Conservation (phyloP, 2,329 filamentous ascomycete species). For the Ustilaginoidea virens region DNA sequence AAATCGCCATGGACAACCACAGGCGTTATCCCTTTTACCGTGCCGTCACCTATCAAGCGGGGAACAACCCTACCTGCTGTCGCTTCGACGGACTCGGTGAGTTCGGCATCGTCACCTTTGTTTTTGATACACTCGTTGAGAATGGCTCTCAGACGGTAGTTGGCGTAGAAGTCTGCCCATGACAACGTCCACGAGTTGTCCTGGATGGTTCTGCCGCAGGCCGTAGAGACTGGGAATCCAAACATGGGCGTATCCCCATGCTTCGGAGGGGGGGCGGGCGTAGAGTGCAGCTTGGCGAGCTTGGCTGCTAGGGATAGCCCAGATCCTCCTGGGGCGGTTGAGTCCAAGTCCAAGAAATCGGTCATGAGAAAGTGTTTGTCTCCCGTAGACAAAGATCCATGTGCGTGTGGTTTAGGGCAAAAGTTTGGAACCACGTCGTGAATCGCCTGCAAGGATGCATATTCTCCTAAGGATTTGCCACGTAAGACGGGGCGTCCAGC, state of each 20-base stretch:
- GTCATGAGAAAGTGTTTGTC: constrained; percentile 47
- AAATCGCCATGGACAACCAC: constrained; percentile 82
- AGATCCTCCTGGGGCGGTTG: constrained; percentile 24
- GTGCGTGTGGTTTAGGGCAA: constrained; percentile 60
- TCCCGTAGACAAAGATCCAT: constrained; percentile 44
- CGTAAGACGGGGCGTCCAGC: too few species aligned
- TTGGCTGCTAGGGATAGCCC: constrained; percentile 54
- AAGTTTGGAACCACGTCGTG: constrained; percentile 55
- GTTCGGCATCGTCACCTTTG: constrained; percentile 48
- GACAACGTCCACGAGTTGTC: constrained; percentile 56
- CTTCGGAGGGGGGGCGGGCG: constrained; percentile 49
- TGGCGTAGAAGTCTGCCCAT: constrained; percentile 78
- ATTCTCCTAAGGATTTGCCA: constrained; percentile 69
- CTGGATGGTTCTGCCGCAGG: constrained; percentile 73
- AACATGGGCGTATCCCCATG: constrained; percentile 49
- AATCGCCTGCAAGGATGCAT: constrained; percentile 71
- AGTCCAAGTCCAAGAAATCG: constrained; percentile 59
- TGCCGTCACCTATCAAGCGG: constrained; percentile 52
- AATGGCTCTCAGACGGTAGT: constrained; percentile 57
- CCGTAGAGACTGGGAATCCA: constrained; percentile 74
- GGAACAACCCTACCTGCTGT: constrained; percentile 55
- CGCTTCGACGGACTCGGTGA: constrained; percentile 48
- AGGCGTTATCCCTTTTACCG: constrained; percentile 48
- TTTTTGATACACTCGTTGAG: constrained; percentile 37
- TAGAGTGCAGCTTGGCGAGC: constrained; percentile 64